A percentile compares a stretch with the other conserved stretches of the same genome.
Conservation (phyloP, 139 green algal species). For the Trebouxia sp. region DNA sequence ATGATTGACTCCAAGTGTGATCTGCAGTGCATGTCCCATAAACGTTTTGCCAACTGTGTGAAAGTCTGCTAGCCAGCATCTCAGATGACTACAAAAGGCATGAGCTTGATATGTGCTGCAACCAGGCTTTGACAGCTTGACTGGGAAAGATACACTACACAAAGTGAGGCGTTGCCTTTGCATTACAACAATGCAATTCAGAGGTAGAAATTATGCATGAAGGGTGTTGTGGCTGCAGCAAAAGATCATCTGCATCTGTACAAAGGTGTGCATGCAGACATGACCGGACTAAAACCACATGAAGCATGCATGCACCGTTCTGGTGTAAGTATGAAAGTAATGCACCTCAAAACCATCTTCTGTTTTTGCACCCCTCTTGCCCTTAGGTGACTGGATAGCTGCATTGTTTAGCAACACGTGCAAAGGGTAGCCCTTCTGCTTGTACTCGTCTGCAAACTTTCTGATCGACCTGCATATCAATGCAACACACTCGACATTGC, state of each 20-base stretch:
- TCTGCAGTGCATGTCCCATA: too few species aligned
- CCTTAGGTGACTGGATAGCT: constrained; percentile 39
- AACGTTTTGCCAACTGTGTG: too few species aligned
- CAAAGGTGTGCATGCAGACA: too few species aligned
- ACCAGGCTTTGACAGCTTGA: too few species aligned
- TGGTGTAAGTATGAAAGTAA: background rate
- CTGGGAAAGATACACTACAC: too few species aligned
- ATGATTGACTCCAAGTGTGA: constrained; percentile 42
- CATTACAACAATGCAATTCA: too few species aligned
- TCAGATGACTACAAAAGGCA: too few species aligned
- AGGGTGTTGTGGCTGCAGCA: background rate
- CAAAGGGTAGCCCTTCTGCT: constrained; percentile 35
- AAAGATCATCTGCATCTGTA: background rate
- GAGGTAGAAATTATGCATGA: too few species aligned
- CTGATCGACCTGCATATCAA: constrained; percentile 32
- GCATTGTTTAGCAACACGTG: constrained; percentile 49
- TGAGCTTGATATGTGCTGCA: too few species aligned
- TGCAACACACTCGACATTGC: background rate
- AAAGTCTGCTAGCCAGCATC: background rate
- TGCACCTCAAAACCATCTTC: constrained; percentile 44
- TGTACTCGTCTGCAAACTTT: constrained; percentile 38
- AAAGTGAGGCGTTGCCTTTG: too few species aligned
- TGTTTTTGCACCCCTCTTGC: constrained; percentile 39
- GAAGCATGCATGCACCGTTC: background rate
- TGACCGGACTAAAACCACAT: too few species aligned